Percentiles rank a stretch among this genome's conserved stretches.
Evolutionary conservation across 2,329 filamentous ascomycete species (phyloP).

Genomic region (Nemania abortiva): DNA sequence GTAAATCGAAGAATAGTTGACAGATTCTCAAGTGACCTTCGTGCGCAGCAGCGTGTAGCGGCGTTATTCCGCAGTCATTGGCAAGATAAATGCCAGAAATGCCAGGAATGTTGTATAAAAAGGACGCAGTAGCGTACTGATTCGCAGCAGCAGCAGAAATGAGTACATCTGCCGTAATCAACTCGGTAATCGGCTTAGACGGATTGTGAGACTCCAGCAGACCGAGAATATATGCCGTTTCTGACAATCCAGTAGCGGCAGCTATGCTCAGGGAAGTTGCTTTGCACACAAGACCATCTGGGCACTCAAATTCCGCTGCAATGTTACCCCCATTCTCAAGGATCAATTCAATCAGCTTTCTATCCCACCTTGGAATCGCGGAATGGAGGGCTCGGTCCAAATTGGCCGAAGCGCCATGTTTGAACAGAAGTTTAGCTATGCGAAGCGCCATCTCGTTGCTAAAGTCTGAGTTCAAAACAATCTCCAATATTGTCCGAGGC

Average conservation of each 20-base stretch:
- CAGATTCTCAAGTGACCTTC: background rate
- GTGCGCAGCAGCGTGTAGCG: slow-evolving; percentile 8
- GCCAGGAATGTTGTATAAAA: background rate
- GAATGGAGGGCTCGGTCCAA: slow-evolving; percentile 4
- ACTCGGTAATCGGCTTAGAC: background rate
- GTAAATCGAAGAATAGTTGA: background rate
- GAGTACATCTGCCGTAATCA: slow-evolving; percentile 16
- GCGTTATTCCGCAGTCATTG: background rate
- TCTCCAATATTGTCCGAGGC: background rate
- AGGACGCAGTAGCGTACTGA: background rate
- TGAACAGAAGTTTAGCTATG: background rate
- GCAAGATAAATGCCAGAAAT: background rate
- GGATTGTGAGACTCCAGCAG: background rate
- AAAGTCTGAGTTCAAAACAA: background rate
- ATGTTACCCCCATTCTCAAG: background rate
- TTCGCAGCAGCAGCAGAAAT: slow-evolving; percentile 6
- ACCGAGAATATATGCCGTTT: slow-evolving; percentile 7
- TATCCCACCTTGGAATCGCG: background rate
- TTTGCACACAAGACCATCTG: background rate
- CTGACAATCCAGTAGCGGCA: background rate
- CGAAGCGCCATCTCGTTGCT: background rate
- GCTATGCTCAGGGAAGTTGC: slow-evolving; percentile 9
- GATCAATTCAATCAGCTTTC: background rate
- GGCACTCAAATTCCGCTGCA: background rate
- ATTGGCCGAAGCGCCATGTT: background rate